Conservation (phyloP, 129 eudicot genomes). For the Flaveria ramosissima region DNA sequence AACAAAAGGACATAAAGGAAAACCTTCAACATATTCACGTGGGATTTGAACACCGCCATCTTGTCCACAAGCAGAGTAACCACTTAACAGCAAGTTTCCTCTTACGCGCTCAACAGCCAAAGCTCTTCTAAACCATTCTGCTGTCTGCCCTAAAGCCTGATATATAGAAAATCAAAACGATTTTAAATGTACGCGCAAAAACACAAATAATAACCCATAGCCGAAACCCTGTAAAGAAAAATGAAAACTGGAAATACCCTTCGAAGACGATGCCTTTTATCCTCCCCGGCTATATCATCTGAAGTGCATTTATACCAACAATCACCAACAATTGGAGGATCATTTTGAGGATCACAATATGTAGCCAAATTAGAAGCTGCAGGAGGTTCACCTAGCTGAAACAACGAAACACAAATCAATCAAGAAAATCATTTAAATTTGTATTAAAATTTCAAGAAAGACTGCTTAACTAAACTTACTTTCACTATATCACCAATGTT, state of each 20-base stretch:
- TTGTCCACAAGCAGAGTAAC: constrained; percentile 11
- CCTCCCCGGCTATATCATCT: constrained; percentile 85
- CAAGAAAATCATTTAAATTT: constrained; percentile 7
- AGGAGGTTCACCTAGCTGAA: constrained; percentile 93
- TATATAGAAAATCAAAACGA: background rate
- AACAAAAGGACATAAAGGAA: background rate
- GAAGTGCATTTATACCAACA: constrained; percentile 96
- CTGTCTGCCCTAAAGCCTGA: constrained; percentile 97
- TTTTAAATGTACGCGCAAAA: too few species aligned
- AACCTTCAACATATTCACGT: background rate
- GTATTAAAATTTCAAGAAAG: constrained; percentile 4
- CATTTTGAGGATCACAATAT: constrained; percentile 72
- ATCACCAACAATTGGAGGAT: constrained; percentile 79
- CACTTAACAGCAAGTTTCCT: constrained; percentile 66
- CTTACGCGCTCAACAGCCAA: constrained; percentile 89
- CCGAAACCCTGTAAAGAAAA: background rate
- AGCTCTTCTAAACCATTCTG: constrained; percentile 92
- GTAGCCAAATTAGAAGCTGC: constrained; percentile 55
- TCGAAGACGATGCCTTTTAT: constrained; percentile 84
- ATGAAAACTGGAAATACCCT: constrained; percentile 45
- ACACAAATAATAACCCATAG: background rate
- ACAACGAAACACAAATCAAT: background rate
- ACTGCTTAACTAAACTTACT: constrained; percentile 44
- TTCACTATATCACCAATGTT: constrained; percentile 81
- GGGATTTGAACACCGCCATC: constrained; percentile 4